Evolutionary conservation across 83 land plant genomes (phyloP).

Genomic region (Larix sibirica): DNA sequence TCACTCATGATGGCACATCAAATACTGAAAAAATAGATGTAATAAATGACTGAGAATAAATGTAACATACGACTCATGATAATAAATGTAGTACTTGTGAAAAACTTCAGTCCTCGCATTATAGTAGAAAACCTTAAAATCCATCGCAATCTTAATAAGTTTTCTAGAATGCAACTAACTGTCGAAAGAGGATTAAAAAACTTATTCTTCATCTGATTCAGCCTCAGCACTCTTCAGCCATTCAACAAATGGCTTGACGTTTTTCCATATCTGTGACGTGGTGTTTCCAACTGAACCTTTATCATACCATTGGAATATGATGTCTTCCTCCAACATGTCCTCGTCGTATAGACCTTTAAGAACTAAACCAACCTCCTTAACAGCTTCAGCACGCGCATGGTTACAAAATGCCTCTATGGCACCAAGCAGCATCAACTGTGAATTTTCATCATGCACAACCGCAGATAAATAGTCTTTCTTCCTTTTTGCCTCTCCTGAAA

Average conservation of each 20-base stretch:
- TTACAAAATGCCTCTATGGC: constrained; percentile 73
- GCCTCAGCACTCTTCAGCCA: constrained; percentile 98
- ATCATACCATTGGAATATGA: constrained; percentile 72
- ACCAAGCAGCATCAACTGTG: constrained; percentile 55
- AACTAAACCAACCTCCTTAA: constrained; percentile 74
- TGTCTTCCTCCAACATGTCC: constrained; percentile 88
- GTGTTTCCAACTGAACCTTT: constrained; percentile 35
- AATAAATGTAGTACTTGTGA: too few relatives aligned
- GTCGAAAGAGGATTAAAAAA: too few relatives aligned
- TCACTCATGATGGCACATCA: too few relatives aligned
- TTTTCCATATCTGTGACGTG: constrained; percentile 61
- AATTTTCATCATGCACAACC: constrained; percentile 56
- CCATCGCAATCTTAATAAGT: too few relatives aligned
- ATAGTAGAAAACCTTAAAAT: too few relatives aligned
- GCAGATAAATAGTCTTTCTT: constrained; percentile 63
- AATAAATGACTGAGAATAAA: too few relatives aligned
- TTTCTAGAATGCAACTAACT: too few relatives aligned
- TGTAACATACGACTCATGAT: too few relatives aligned
- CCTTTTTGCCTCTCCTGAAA: constrained; percentile 68
- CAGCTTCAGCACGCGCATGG: constrained; percentile 40
- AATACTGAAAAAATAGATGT: too few relatives aligned
- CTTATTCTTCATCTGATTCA: constrained; percentile 77
- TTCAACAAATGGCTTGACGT: constrained; percentile 77
- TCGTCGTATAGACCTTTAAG: constrained; percentile 78
- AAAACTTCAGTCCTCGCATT: too few relatives aligned